These are phyloP conservation scores for Micractinium sp. DNA, from an alignment of 139 green algal genomes.

Conservation along the genomic window DNA sequence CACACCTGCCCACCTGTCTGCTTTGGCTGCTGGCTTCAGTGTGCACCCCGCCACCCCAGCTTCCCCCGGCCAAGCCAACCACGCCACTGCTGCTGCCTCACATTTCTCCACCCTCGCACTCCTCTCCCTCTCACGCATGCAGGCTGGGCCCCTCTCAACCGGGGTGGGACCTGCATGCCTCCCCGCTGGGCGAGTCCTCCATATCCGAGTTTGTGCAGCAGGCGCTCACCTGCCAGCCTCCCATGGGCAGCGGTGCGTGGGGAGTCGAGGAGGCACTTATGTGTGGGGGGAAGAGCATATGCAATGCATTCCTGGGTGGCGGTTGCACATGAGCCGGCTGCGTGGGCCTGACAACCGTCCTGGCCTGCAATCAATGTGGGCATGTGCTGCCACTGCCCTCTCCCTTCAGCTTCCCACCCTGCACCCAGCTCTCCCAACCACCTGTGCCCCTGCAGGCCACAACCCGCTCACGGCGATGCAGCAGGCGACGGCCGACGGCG, in stretches of 20 bases:
- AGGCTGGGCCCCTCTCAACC: neutral
- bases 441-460: neutral
- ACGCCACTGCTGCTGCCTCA: neutral
- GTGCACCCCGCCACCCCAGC: neutral
- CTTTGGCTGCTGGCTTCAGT: neutral
- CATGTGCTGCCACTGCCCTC: neutral
- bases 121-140: neutral
- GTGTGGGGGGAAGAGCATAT: too few species aligned
- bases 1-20: neutral
- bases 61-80: neutral
- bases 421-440: neutral
- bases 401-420: neutral
- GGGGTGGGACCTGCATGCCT: neutral
- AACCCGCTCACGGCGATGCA: neutral
- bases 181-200: neutral
- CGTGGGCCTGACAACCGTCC: too few species aligned
- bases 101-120: neutral
- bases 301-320: too few species aligned
- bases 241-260: neutral
- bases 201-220: conserved; percentile 2
- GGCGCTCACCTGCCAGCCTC: neutral
- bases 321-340: too few species aligned
- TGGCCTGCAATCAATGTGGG: neutral
- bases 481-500: neutral
- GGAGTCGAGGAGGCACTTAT: neutral